Conservation (phyloP, 441 rosid genomes). For the Pelargonium australe region DNA sequence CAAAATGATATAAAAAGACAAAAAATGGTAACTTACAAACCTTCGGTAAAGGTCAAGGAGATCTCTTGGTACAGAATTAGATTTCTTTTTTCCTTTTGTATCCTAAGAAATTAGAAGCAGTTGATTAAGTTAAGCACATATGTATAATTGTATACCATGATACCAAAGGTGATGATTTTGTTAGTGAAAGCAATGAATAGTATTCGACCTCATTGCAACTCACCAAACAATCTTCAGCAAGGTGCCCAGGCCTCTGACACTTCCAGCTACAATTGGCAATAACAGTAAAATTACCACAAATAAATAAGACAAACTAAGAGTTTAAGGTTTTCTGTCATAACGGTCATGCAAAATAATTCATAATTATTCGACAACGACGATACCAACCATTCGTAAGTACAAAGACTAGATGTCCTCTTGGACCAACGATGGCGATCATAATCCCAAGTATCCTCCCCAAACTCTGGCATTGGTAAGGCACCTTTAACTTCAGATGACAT, state of each 20-base stretch:
- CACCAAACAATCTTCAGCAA: constrained; percentile 58
- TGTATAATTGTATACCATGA: constrained; percentile 4
- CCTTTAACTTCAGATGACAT: constrained; percentile 22
- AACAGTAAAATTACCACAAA: constrained; percentile 1
- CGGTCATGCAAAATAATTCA: background rate
- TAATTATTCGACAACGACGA: background rate
- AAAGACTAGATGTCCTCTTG: constrained; percentile 46
- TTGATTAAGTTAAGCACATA: constrained; percentile 6
- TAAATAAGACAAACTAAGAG: background rate
- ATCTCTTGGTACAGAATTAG: constrained; percentile 40
- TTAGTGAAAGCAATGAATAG: background rate
- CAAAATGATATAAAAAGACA: background rate
- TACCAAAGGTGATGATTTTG: constrained; percentile 2
- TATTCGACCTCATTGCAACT: constrained; percentile 31
- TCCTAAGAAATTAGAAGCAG: constrained; percentile 24
- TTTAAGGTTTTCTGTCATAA: background rate
- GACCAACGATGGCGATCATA: constrained; percentile 44
- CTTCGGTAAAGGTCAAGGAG: constrained; percentile 56
- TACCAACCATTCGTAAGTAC: constrained; percentile 51
- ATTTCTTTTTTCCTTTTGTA: constrained; percentile 24
- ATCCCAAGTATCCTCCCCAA: constrained; percentile 47
- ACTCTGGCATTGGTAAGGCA: constrained; percentile 24
- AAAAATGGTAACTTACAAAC: constrained; percentile 22
- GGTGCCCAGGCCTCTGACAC: constrained; percentile 68
- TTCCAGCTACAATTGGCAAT: constrained; percentile 39